phyloP scores from a whole-genome alignment of 768 basidiomycete species.

The Tubosaeta brunneosetosa region DNA sequence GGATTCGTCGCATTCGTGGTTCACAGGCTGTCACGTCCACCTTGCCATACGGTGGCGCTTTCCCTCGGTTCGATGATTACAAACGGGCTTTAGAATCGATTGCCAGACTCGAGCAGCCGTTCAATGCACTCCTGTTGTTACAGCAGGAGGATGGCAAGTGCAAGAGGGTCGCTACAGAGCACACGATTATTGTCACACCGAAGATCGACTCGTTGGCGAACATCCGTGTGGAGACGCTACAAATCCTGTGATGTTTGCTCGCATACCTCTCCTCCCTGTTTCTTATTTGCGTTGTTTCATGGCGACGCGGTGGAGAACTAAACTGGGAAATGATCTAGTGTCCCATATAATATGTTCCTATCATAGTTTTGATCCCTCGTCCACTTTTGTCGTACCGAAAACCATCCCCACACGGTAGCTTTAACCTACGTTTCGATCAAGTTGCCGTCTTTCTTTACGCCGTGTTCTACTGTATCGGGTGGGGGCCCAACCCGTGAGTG shows the following conservation, averaged over 20 bases:
- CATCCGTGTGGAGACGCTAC: not conserved
- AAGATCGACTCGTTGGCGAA: not conserved
- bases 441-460: constrained; percentile 36
- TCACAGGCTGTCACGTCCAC: not conserved
- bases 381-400: not conserved
- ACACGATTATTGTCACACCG: constrained; percentile 1
- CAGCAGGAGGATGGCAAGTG: not conserved
- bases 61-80: not conserved
- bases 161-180: constrained; percentile 18
- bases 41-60: not conserved
- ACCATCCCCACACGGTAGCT: constrained; percentile 28
- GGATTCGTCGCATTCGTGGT: constrained; percentile 2
- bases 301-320: too few species aligned
- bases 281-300: too few species aligned
- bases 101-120: constrained; percentile 2
- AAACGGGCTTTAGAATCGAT: constrained; percentile 2
- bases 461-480: constrained; percentile 34
- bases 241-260: not conserved
- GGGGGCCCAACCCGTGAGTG: constrained; percentile 28
- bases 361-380: too few species aligned
- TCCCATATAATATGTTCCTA: too few species aligned
- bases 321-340: too few species aligned
- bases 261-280: not conserved
- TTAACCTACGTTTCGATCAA: constrained; percentile 35
- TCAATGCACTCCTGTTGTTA: constrained; percentile 3